Evolutionary conservation across 2,329 filamentous ascomycete species (phyloP), one percentile per base, ranked within the genome.

Genomic region (Colletotrichum godetiae): DNA sequence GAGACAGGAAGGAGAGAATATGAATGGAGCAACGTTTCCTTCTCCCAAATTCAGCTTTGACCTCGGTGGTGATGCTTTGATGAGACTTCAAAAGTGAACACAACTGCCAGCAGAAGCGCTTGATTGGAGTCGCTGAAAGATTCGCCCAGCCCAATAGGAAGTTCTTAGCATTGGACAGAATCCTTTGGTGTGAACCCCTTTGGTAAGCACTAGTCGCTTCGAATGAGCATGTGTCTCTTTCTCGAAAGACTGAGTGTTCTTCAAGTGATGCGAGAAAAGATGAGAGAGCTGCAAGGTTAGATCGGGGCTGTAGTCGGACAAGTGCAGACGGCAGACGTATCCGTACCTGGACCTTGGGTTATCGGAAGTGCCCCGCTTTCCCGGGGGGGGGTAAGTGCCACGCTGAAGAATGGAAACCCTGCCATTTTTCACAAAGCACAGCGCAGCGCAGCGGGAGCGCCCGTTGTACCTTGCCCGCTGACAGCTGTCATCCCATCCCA

Each of bases 401-500:
- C 63, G 24, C 63, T 61, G 68, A 67, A 67, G 62, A 71, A 67
- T 61, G 68, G 15, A 19, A 71, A 67, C 68, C 68, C 64, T 68
- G 68, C 63, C 68, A 67, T 56, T 19, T 42, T 42, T 33, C 33
- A 19, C 19, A 19, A 19, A n/a, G 19, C 42, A 37, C 46, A 49
- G 55, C 56, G 33, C 31, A 46, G 12, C 35, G 2, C 15, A 19
- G 35, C 68, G 63, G 63, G 35, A 61, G 56, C 27, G 46, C 57
- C 57, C 61, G 61, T 15, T 22, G 24, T 58, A 13, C 66, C 57
- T 62, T 22, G 57, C 57, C 46, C 59, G 6, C 29, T 69, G 67
- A 31, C 61, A 66, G 67, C 60, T 69, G 60, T 31, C 67, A 65
- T 65, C 67, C 59, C 33, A 22, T 37, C 57, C 57, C 33, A 27